Evolutionary conservation across 345 rosid genomes (phyloP).

Genomic region (Gossypium sturtianum): DNA sequence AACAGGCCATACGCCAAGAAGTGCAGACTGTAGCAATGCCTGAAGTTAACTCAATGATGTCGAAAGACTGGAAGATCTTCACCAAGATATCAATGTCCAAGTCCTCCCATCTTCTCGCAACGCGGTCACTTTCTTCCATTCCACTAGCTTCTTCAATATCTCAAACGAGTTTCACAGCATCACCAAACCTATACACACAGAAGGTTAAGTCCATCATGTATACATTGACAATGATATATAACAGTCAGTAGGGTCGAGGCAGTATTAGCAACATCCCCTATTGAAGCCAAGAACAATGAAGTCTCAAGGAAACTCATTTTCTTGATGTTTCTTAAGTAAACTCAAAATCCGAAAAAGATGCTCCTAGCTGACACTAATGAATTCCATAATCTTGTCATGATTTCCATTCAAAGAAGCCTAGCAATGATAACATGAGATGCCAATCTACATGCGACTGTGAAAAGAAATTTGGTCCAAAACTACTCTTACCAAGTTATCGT

Average conservation of each 20-base stretch:
- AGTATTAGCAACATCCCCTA: no score
- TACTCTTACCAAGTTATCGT: no score
- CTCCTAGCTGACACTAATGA: background rate
- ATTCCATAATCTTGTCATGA: background rate
- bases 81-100: constrained; percentile 64
- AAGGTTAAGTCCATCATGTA: no score
- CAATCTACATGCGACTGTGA: background rate
- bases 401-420: background rate
- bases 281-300: no score
- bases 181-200: constrained; percentile 10
- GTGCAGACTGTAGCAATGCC: constrained; percentile 79
- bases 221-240: no score
- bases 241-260: no score
- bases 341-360: background rate
- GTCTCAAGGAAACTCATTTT: no score
- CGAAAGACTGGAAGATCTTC: constrained; percentile 52
- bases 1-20: constrained; percentile 67
- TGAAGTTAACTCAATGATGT: constrained; percentile 48
- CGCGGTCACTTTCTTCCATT: constrained; percentile 45
- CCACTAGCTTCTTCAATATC: background rate
- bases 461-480: background rate
- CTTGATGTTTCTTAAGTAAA: background rate
- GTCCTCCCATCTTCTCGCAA: constrained; percentile 72
- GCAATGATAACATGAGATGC: background rate
- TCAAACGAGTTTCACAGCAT: constrained; percentile 11